Conservation (phyloP, 805 yeast species). For the Starmerella davenportii region DNA sequence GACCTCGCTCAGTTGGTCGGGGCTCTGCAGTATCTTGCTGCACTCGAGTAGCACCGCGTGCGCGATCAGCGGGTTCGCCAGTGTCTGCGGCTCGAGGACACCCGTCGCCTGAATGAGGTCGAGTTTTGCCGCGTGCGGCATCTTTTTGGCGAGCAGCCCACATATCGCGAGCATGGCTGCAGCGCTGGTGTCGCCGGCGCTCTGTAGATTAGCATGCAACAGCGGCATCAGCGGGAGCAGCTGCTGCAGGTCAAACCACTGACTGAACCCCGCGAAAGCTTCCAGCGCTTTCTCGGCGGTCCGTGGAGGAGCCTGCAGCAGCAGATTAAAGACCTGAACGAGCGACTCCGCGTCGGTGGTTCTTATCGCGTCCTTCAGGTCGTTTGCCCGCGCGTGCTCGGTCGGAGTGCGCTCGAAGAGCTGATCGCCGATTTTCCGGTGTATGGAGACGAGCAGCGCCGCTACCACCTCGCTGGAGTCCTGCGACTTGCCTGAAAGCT, state of each 20-base stretch:
- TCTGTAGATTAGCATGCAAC: constrained; percentile 41
- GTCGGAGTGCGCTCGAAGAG: constrained; percentile 49
- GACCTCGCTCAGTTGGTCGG: constrained; percentile 29
- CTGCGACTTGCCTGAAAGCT: constrained; percentile 23
- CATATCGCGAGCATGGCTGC: constrained; percentile 38
- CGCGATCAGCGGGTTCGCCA: constrained; percentile 13
- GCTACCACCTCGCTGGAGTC: constrained; percentile 52
- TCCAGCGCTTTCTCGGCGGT: constrained; percentile 29
- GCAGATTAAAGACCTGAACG: constrained; percentile 32
- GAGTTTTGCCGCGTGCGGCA: constrained; percentile 55
- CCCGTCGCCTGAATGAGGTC: constrained; percentile 53
- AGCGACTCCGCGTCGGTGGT: constrained; percentile 37
- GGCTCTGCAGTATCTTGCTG: constrained; percentile 26
- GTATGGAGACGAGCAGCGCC: constrained; percentile 56
- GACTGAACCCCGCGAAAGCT: constrained; percentile 67
- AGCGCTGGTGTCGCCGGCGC: constrained; percentile 29
- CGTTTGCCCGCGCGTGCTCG: constrained; percentile 44
- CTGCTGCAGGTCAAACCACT: constrained; percentile 78
- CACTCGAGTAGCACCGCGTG: background rate
- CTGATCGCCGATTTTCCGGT: constrained; percentile 86
- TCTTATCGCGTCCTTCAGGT: constrained; percentile 69
- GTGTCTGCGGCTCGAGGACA: constrained; percentile 33
- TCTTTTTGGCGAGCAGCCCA: constrained; percentile 58
- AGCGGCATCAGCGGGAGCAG: constrained; percentile 37
- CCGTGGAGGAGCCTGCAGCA: background rate